These are phyloP conservation scores for Kwoniella dejecticola DNA, from an alignment of 768 basidiomycete genomes.

Conservation along the genomic window DNA sequence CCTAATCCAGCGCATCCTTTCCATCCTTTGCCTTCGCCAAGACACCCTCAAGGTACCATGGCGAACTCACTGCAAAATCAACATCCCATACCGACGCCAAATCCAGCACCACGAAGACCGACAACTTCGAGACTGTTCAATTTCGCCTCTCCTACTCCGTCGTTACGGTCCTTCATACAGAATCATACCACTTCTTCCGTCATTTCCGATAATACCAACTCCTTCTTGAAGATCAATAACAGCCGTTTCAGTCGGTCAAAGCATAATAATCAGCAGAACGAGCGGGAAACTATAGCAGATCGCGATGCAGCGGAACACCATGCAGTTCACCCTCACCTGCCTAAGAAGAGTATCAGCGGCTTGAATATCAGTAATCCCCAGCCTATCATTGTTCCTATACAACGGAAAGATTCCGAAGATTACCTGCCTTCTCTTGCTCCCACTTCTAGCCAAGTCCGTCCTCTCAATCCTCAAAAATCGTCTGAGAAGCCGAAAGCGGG, in stretches of 20 bases:
- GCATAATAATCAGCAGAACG: neutral
- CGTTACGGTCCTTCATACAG: constrained; percentile 1
- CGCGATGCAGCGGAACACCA: neutral
- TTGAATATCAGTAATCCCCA: constrained; percentile 5
- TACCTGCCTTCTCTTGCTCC: constrained; percentile 1
- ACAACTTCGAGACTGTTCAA: constrained; percentile 2
- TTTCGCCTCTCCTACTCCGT: constrained; percentile 5
- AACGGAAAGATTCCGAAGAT: neutral
- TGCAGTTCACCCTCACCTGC: no score
- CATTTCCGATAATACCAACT: neutral
- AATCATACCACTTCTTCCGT: constrained; percentile 4
- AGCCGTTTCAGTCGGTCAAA: neutral
- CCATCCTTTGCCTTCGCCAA: constrained; percentile 5
- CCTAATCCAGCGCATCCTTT: constrained; percentile 4
- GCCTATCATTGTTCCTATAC: neutral
- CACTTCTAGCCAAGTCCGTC: neutral
- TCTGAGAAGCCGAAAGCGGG: neutral
- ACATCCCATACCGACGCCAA: neutral
- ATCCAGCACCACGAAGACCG: neutral
- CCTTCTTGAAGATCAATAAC: constrained; percentile 4
- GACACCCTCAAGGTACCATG: neutral
- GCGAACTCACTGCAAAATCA: neutral
- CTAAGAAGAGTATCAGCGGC: neutral
- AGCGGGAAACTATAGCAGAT: neutral
- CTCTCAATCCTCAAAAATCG: neutral